Base-by-base conservation (phyloP, 2,329 filamentous ascomycete species). In the Orbilia quercus region DNA sequence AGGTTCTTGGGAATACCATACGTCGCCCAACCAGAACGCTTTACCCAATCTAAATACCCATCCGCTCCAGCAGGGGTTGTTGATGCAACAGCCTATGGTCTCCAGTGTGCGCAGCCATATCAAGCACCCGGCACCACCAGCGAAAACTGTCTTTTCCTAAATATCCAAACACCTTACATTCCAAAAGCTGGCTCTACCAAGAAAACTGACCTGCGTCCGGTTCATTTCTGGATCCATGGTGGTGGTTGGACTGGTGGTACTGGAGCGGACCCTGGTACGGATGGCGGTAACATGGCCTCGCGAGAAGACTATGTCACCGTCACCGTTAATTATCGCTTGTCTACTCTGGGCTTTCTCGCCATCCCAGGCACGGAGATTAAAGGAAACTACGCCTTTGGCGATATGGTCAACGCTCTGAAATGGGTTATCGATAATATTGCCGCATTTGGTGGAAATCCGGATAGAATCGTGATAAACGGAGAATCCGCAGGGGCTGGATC, bases 241-340 rank as follows among this genome's bases (percentile, higher is more conserved):
- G 86, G 86, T 25, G 86, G 84, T 4, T 87, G 87, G 71, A 84
- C 82, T 0, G 80, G 82, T 6, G 86, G 86, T 0, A 80, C 79
- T 1, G 81, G 79, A 14, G 79, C 80, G 57, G 80, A 82, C 48
- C 70, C 79, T 1, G 80, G 79, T 0, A 80, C 80, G 34, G 86
- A 88, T 72, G 84, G 85, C 18, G 84, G 84, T 1, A 86, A 86
- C 74, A 80, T 88, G 1, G 86, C 84, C 0, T 86, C 85, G 1
- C 82, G 86, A 50, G 85, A 85, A 18, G 86, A 88, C 72, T 82
- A 88, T 16, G 84, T 89, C 0, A 82, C 86, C 1, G 86, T 89
- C 5, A 79, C 80, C n/a, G 85, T 88, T 80, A 88, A 88, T 79
- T 88, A 88, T 78, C 84, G 87, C 6, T 79, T 88, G 3, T 82